Evolutionary conservation across 1,284 basidiomycete species (phyloP).

Genomic region (Irpex lacteus): DNA sequence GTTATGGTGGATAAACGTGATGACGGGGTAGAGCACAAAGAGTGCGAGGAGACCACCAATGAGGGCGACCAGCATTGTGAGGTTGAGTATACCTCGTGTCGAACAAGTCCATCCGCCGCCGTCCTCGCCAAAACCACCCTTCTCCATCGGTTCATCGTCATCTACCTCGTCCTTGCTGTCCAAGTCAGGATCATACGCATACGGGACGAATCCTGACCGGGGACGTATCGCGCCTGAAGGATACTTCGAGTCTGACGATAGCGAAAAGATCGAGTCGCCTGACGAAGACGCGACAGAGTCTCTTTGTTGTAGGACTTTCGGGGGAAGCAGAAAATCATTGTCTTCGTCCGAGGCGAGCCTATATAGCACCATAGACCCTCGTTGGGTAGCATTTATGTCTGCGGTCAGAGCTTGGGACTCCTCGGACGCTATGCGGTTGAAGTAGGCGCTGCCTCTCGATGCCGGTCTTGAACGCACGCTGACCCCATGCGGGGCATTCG

Average conservation of each 20-base stretch:
- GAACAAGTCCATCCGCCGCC: slow-evolving; percentile 28
- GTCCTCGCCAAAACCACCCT: slow-evolving; percentile 35
- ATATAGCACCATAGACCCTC: slow-evolving; percentile 69
- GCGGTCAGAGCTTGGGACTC: slow-evolving; percentile 40
- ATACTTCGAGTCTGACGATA: slow-evolving; percentile 63
- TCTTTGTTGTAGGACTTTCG: slow-evolving; percentile 29
- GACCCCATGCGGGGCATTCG: slow-evolving; percentile 28
- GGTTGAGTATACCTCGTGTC: slow-evolving; percentile 44
- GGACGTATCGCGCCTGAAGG: slow-evolving; percentile 40
- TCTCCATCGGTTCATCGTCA: slow-evolving; percentile 59
- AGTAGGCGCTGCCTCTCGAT: slow-evolving; percentile 32
- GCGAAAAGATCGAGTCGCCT: slow-evolving; percentile 49
- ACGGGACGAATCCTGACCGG: slow-evolving; percentile 54
- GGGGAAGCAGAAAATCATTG: slow-evolving; percentile 29
- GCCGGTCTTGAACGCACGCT: slow-evolving; percentile 26
- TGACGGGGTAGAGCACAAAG: slow-evolving; percentile 80
- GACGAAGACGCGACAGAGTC: slow-evolving; percentile 42
- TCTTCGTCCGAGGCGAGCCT: slow-evolving; percentile 49
- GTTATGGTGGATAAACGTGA: slow-evolving; percentile 49
- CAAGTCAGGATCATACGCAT: slow-evolving; percentile 61
- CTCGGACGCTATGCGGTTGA: slow-evolving; percentile 45
- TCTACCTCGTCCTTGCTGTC: slow-evolving; percentile 62
- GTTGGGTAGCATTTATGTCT: slow-evolving; percentile 23
- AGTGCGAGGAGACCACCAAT: slow-evolving; percentile 47
- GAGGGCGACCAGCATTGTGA: slow-evolving; percentile 46